phyloP scores from a whole-genome alignment of 768 basidiomycete species.

The Podaxis sp. region DNA sequence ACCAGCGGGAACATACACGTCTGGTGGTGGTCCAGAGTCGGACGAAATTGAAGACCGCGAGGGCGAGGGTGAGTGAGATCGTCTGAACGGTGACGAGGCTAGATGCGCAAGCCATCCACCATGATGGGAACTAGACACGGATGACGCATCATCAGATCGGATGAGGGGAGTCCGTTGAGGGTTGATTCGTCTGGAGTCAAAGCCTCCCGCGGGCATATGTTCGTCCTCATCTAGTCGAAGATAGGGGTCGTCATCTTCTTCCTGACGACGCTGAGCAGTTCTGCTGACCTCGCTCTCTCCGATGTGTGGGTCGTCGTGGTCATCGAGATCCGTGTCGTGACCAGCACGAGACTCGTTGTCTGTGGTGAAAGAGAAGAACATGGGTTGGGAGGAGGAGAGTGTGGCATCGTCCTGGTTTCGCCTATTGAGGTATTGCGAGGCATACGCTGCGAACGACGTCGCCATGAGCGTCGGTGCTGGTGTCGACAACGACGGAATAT shows the following conservation, averaged over 20 bases:
- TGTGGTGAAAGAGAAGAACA: conserved; percentile 87
- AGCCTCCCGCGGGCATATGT: conserved; percentile 27
- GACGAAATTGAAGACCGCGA: conserved; percentile 38
- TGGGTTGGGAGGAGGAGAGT: conserved; percentile 65
- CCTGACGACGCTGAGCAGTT: conserved; percentile 22
- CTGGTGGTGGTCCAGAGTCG: conserved; percentile 40
- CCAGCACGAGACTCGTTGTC: conserved; percentile 59
- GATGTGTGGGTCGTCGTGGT: conserved; percentile 76
- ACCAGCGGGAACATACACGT: conserved; percentile 31
- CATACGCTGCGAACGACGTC: conserved; percentile 77
- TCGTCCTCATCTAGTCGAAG: conserved; percentile 69
- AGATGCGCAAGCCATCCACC: conserved; percentile 74
- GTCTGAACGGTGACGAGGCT: conserved; percentile 49
- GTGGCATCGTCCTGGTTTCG: conserved; percentile 45
- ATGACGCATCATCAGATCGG: conserved; percentile 26
- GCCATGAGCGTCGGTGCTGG: conserved; percentile 33
- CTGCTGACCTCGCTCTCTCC: conserved; percentile 33
- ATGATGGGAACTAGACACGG: conserved; percentile 35
- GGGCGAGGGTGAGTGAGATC: conserved; percentile 30
- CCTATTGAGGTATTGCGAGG: conserved; percentile 74
- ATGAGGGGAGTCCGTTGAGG: conserved; percentile 35
- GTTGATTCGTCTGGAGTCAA: conserved; percentile 23
- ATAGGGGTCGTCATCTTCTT: conserved; percentile 74
- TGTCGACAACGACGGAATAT: conserved; percentile 11
- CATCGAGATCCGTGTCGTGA: conserved; percentile 52